Evolutionary conservation across 1,284 basidiomycete genomes (phyloP).

Genomic region (Porodaedalea pini): DNA sequence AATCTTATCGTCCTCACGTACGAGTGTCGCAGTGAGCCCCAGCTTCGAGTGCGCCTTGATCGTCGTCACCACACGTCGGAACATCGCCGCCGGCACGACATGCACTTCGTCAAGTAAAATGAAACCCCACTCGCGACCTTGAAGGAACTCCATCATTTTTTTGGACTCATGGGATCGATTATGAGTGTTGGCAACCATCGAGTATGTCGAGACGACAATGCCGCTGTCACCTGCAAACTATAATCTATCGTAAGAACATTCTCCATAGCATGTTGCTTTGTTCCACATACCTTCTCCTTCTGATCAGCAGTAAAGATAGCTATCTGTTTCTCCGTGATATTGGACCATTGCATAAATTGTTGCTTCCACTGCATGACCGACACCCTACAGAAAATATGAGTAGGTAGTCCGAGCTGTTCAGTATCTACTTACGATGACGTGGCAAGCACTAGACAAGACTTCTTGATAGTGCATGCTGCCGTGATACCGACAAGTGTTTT

Average conservation of each 20-base stretch:
- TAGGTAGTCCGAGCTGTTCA: conserved; percentile 20
- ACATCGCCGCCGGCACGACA: conserved; percentile 96
- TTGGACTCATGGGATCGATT: conserved; percentile 95
- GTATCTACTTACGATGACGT: conserved; percentile 79
- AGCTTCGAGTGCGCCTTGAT: conserved; percentile 98
- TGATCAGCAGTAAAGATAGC: conserved; percentile 95
- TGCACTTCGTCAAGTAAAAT: conserved; percentile 95
- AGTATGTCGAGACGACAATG: conserved; percentile 96
- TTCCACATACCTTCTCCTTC: conserved; percentile 78
- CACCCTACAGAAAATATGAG: conserved; percentile 53
- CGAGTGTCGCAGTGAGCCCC: conserved; percentile 92
- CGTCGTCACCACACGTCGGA: conserved; percentile 91
- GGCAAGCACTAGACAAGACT: conserved; percentile 96
- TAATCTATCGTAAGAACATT: background rate
- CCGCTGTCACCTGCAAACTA: conserved; percentile 93
- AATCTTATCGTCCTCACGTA: conserved; percentile 99
- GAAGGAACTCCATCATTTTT: conserved; percentile 98
- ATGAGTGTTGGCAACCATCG: conserved; percentile 96
- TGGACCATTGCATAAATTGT: conserved; percentile 97
- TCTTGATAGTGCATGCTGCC: conserved; percentile 98
- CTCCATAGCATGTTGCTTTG: background rate
- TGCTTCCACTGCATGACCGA: conserved; percentile 98
- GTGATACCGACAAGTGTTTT: conserved; percentile 99
- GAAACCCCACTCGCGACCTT: conserved; percentile 91
- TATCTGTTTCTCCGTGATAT: conserved; percentile 91